Evolutionary conservation across 2,329 filamentous ascomycete genomes (phyloP).

Genomic region (Cordyceps militaris): DNA sequence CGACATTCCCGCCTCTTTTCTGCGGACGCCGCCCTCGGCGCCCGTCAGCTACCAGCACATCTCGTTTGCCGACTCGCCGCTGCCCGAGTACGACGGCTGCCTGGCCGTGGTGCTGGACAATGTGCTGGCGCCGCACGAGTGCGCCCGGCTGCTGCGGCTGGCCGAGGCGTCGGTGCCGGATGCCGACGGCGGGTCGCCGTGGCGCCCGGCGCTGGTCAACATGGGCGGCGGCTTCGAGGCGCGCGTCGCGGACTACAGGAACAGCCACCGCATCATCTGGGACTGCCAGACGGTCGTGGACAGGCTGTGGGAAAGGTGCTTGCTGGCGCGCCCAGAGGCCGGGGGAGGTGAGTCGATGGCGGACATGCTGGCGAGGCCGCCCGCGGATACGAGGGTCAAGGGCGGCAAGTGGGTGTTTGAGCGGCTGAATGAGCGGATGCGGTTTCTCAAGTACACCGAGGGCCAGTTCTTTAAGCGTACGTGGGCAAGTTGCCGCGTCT

Average conservation of each 20-base stretch:
- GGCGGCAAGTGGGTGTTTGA: conserved; percentile 35
- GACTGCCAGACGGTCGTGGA: conserved; percentile 56
- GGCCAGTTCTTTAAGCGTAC: conserved; percentile 63
- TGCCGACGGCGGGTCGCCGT: conserved; percentile 29
- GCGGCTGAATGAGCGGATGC: conserved; percentile 63
- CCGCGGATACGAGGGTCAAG: conserved; percentile 19
- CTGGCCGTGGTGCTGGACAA: conserved; percentile 57
- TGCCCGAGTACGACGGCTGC: conserved; percentile 44
- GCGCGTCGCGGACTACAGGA: conserved; percentile 48
- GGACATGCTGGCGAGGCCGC: conserved; percentile 31
- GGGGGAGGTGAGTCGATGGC: conserved; percentile 20
- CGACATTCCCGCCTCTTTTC: conserved; percentile 37
- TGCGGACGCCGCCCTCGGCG: conserved; percentile 30
- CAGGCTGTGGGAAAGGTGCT: conserved; percentile 55
- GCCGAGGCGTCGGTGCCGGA: conserved; percentile 44
- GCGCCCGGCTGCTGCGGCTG: conserved; percentile 42
- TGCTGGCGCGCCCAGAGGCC: conserved; percentile 25
- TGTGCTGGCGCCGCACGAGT: conserved; percentile 50
- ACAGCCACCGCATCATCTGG: conserved; percentile 72
- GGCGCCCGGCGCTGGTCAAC: conserved; percentile 65
- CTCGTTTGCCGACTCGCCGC: conserved; percentile 41
- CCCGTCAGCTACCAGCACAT: conserved; percentile 39
- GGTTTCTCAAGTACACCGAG: conserved; percentile 64
- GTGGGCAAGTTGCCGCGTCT: neutral
- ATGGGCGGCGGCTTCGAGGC: conserved; percentile 54